These are phyloP conservation scores for Pachysandra terminalis DNA, from an alignment of 164 flowering plant genomes.

Conservation along the genomic window DNA sequence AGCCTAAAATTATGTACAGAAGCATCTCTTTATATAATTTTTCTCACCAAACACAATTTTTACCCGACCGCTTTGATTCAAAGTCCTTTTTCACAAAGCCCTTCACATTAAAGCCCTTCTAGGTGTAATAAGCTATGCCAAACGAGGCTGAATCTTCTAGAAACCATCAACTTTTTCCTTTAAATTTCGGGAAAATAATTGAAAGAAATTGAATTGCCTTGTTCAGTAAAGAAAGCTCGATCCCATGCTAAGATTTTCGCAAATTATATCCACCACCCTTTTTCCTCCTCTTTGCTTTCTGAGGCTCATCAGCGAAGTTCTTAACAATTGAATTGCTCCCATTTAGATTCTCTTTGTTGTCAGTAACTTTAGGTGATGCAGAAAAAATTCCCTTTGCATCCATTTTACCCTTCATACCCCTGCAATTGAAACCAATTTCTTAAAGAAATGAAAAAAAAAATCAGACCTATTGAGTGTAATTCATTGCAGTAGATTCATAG, in stretches of 20 bases:
- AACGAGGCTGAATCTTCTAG: too few species aligned
- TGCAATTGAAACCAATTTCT: conserved; percentile 11
- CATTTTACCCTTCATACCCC: conserved; percentile 15
- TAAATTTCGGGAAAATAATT: background rate
- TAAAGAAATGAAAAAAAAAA: too few species aligned
- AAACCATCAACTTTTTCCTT: background rate
- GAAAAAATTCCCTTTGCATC: conserved; percentile 8
- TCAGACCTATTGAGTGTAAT: background rate
- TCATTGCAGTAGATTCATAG: background rate
- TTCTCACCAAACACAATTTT: too few species aligned
- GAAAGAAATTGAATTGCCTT: conserved; percentile 42
- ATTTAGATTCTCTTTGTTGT: conserved; percentile 53
- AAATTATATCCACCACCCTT: conserved; percentile 71
- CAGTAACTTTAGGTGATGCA: conserved; percentile 16
- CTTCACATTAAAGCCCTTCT: too few species aligned
- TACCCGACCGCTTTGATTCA: too few species aligned
- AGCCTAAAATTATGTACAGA: too few species aligned
- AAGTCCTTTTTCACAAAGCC: too few species aligned
- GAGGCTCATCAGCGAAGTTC: conserved; percentile 43
- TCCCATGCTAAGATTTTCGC: conserved; percentile 97
- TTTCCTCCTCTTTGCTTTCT: conserved; percentile 64
- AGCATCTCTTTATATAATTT: too few species aligned
- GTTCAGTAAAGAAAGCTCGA: conserved; percentile 85
- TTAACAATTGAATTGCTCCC: conserved; percentile 26
- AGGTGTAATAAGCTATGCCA: too few species aligned